phyloP scores from a whole-genome alignment of 139 green algal genomes.

The Chlamydomonas eustigma region DNA sequence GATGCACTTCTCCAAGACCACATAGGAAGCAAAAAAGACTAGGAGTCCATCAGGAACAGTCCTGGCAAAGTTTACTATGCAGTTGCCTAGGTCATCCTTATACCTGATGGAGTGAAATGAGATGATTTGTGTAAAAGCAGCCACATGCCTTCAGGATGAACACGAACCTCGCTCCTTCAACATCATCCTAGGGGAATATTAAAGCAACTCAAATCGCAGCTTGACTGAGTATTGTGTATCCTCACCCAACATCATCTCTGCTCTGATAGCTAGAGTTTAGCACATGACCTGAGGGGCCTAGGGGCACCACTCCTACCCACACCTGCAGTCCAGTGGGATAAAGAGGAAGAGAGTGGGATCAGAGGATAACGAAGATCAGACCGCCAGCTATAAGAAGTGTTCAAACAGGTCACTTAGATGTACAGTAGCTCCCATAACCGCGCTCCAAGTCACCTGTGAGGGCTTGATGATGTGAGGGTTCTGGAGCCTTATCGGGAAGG shows the following conservation, averaged over 20 bases:
- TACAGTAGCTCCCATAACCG: too few relatives aligned
- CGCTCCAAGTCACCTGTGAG: slow-evolving; percentile 72
- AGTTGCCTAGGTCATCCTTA: slow-evolving; percentile 66
- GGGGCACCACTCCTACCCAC: slow-evolving; percentile 76
- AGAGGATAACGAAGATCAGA: too few relatives aligned
- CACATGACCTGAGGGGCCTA: slow-evolving; percentile 62
- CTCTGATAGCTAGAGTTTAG: slow-evolving; percentile 86
- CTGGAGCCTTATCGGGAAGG: slow-evolving; percentile 86
- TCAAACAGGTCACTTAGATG: too few relatives aligned
- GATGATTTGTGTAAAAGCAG: too few relatives aligned
- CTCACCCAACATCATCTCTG: slow-evolving; percentile 42
- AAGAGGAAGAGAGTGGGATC: too few relatives aligned
- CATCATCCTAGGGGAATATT: too few relatives aligned
- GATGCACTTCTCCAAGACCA: slow-evolving; percentile 59
- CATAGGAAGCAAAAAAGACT: slow-evolving; percentile 96
- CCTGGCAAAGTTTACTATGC: slow-evolving; percentile 78
- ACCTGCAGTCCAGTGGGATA: slow-evolving; percentile 74
- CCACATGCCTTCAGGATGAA: too few relatives aligned
- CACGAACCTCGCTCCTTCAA: too few relatives aligned
- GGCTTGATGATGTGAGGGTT: slow-evolving; percentile 89
- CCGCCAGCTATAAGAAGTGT: too few relatives aligned
- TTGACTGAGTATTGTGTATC: too few relatives aligned
- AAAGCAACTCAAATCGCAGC: too few relatives aligned
- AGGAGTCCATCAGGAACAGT: slow-evolving; percentile 88
- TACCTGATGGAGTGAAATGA: neutral